Percentiles rank a stretch among this genome's conserved stretches.
Evolutionary conservation across 1,139 yeast genomes (phyloP).

Genomic region (Spencermartinsiella ligniputridi): DNA sequence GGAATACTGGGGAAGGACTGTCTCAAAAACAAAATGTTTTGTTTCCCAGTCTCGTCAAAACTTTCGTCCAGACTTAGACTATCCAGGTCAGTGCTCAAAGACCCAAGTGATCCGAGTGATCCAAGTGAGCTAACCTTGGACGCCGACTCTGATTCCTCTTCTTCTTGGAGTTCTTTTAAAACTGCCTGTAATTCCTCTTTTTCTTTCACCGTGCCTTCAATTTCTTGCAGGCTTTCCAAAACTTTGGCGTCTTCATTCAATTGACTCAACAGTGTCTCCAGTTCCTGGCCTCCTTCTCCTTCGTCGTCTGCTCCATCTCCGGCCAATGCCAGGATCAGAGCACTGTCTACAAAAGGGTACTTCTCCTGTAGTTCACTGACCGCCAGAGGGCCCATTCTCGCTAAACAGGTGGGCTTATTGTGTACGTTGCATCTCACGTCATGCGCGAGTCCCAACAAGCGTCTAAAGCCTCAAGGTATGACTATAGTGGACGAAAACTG

Average conservation of each 20-base stretch:
- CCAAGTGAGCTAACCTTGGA: conserved; percentile 9
- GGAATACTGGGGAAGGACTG: conserved; percentile 26
- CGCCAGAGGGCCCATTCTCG: background rate
- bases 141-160: conserved; percentile 7
- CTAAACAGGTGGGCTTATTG: too few species aligned
- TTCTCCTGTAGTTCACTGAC: conserved; percentile 1
- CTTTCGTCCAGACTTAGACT: background rate
- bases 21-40: conserved; percentile 15
- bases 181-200: conserved; percentile 2
- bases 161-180: conserved; percentile 1
- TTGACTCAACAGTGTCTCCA: conserved; percentile 4
- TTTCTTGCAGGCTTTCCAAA: conserved; percentile 4
- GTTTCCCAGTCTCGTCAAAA: conserved; percentile 4
- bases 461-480: too few species aligned
- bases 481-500: too few species aligned
- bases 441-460: too few species aligned
- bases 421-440: too few species aligned
- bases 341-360: conserved; percentile 7
- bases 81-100: background rate
- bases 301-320: conserved; percentile 4
- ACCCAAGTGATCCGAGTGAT: background rate
- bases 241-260: conserved; percentile 1
- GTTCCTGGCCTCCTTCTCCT: background rate
- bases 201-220: background rate
- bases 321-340: conserved; percentile 6